phyloP scores from a whole-genome alignment of 2,329 filamentous ascomycete genomes.

The Geosmithia morbida region DNA sequence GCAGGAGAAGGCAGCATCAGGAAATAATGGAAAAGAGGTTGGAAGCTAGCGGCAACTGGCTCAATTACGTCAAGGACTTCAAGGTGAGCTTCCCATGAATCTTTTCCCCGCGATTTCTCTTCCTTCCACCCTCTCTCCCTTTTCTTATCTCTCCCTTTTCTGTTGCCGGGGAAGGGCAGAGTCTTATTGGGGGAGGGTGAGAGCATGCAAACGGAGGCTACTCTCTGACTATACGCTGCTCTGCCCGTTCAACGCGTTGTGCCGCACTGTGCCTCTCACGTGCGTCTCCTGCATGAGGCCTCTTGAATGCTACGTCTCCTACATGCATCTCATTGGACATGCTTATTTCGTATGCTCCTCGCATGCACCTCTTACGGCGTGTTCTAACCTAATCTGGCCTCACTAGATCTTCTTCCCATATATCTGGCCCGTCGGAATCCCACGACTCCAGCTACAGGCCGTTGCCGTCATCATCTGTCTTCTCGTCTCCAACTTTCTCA shows the following conservation, averaged over 20 bases:
- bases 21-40: constrained; percentile 46
- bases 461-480: constrained; percentile 53
- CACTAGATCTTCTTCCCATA: constrained; percentile 61
- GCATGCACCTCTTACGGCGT: too few species aligned
- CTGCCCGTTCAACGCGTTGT: too few species aligned
- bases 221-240: too few species aligned
- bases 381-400: background rate
- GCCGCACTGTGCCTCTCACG: too few species aligned
- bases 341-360: too few species aligned
- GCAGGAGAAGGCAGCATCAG: constrained; percentile 21
- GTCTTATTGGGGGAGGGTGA: too few species aligned
- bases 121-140: background rate
- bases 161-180: too few species aligned
- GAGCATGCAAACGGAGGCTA: too few species aligned
- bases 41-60: constrained; percentile 63
- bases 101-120: too few species aligned
- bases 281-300: too few species aligned
- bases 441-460: constrained; percentile 51
- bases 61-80: constrained; percentile 63
- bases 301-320: too few species aligned
- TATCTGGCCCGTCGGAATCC: constrained; percentile 59
- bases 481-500: constrained; percentile 55
- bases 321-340: too few species aligned
- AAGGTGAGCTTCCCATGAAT: constrained; percentile 30
- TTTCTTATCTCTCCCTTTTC: background rate